Evolutionary conservation across 2,329 filamentous ascomycete genomes (phyloP).

Genomic region (Cladophialophora carrionii): DNA sequence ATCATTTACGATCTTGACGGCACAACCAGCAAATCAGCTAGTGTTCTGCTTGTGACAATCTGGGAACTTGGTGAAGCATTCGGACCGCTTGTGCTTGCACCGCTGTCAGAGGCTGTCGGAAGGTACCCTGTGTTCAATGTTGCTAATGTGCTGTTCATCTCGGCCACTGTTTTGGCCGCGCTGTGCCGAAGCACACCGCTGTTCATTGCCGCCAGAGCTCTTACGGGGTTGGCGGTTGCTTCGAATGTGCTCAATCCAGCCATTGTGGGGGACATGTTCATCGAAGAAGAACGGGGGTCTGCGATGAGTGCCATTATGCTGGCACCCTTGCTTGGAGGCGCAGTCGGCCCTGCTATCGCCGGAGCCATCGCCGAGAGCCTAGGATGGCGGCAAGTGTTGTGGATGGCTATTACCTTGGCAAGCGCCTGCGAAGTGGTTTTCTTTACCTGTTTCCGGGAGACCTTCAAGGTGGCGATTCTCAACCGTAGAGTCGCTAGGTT

Average conservation of each 20-base stretch:
- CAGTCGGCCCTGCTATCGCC: constrained; percentile 37
- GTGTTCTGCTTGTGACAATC: constrained; percentile 55
- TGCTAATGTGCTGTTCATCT: constrained; percentile 52
- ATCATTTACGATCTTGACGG: constrained; percentile 55
- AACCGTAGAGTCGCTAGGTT: constrained; percentile 40
- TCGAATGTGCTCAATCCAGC: constrained; percentile 64
- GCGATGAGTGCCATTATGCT: constrained; percentile 63
- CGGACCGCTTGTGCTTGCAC: constrained; percentile 52
- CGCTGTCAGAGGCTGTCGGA: constrained; percentile 52
- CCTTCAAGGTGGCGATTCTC: constrained; percentile 42
- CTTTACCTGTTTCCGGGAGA: constrained; percentile 41
- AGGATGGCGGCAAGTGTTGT: constrained; percentile 39
- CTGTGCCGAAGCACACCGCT: constrained; percentile 45
- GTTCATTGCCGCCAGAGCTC: constrained; percentile 50
- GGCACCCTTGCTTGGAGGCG: constrained; percentile 55
- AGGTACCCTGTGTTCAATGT: constrained; percentile 46
- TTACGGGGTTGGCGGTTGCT: constrained; percentile 52
- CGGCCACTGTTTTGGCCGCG: constrained; percentile 47
- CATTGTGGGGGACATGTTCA: constrained; percentile 67
- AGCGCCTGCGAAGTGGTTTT: constrained; percentile 36
- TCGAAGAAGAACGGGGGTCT: constrained; percentile 59
- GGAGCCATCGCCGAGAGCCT: constrained; percentile 36
- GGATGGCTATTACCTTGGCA: constrained; percentile 33
- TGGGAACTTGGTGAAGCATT: constrained; percentile 56
- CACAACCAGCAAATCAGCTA: constrained; percentile 51